Evolutionary conservation across 768 basidiomycete species (phyloP), one percentile per base, ranked within the genome.

Genomic region (Hortiboletus campestris): DNA sequence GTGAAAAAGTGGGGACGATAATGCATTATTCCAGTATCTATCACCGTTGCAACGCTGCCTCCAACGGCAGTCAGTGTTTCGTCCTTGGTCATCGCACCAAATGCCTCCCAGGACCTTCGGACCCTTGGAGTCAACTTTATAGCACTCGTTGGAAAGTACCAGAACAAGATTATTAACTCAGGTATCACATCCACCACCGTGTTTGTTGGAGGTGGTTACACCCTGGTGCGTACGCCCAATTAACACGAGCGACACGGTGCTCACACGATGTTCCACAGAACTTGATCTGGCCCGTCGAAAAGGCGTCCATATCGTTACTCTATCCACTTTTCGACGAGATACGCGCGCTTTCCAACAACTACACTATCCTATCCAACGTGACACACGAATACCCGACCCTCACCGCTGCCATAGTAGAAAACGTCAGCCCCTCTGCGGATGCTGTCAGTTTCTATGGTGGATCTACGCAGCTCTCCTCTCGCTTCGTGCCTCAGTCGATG

Each of bases 71-170:
- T 65, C 17, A 43, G 64, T 20, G 16, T 40, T n/a, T 57, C 55
- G 12, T 29, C 46, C 13, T 16, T 65, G 14, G 14, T 38, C 28
- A 42, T 65, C 14, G 46, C 46, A 7, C 57, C 64, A 17, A 60
- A 63, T 31, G 5, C 45, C 6, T 48, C 51, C 4, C 61, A 60
- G 29, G 56, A 66, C 53, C n/a, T 38, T 13, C 50, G 41, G 12
- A 19, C 44, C 1, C 57, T 59, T 11, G 61, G 40, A 34, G 46
- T 60, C 35, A 50, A 57, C 31, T 63, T 63, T 20, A 51, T 65
- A 32, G 47, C 55, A 5, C 51, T 66, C 36, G 7, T 66, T 14
- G 64, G 64, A 4, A 66, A 60, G 34, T 53, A 66, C 29, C 55
- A 53, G 49, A 63, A 62, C 16, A 34, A 41, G 31, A 34, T 56